A percentile compares a stretch with the other conserved stretches of the same genome.
Evolutionary conservation across 2,329 filamentous ascomycete species (phyloP).

Genomic region (Sordariomycetes sp.): DNA sequence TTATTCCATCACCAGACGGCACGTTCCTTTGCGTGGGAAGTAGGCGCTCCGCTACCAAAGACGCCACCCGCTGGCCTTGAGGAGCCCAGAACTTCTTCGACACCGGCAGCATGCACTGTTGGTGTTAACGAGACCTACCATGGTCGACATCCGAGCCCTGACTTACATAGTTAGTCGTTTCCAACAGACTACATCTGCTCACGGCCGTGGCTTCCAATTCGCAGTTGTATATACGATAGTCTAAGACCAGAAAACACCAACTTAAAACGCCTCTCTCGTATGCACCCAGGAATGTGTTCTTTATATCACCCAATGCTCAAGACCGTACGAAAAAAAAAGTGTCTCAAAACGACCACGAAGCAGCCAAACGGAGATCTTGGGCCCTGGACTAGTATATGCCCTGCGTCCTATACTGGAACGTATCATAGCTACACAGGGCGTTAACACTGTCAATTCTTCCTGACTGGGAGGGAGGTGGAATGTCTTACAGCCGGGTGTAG

Average conservation of each 20-base stretch:
- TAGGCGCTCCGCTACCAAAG: too few species aligned
- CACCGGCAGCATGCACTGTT: too few species aligned
- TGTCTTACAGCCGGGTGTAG: conserved; percentile 65
- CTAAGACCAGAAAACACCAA: background rate
- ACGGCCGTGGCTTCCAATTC: background rate
- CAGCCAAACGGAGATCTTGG: background rate
- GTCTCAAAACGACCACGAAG: background rate
- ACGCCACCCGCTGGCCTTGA: too few species aligned
- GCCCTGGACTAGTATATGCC: conserved; percentile 56
- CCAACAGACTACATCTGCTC: background rate
- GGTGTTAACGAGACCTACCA: too few species aligned
- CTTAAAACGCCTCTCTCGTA: background rate
- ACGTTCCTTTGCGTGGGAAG: too few species aligned
- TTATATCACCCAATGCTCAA: background rate
- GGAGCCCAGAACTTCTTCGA: too few species aligned
- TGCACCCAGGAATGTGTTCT: background rate
- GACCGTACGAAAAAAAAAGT: background rate
- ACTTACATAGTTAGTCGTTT: background rate
- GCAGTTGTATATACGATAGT: background rate
- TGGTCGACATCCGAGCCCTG: too few species aligned
- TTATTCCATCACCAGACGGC: too few species aligned
- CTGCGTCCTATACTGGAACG: conserved; percentile 78
- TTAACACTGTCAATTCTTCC: conserved; percentile 8
- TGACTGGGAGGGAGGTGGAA: background rate
- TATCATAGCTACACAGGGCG: conserved; percentile 51